Percentiles rank a stretch among this genome's conserved stretches.
phyloP scores from a whole-genome alignment of 2,329 filamentous ascomycete genomes.

The Neofusicoccum ribis region DNA sequence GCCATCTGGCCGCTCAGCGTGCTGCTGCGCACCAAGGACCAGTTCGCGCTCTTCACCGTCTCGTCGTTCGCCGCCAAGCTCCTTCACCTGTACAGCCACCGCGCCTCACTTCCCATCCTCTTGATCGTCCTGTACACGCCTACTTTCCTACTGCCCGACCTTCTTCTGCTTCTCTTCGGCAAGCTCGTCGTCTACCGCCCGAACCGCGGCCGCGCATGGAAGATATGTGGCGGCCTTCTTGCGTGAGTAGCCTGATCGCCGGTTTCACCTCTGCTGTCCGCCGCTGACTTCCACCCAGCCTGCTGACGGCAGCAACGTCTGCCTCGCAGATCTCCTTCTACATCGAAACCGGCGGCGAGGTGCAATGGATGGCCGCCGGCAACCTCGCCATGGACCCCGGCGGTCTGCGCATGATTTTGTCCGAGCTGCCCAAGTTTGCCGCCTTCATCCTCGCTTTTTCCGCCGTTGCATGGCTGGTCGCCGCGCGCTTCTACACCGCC shows the following conservation, averaged over 20 bases:
- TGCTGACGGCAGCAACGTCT: constrained; percentile 34
- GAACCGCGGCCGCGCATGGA: constrained; percentile 10
- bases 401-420: constrained; percentile 40
- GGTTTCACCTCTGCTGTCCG: background rate
- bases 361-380: constrained; percentile 39
- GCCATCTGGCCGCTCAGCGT: constrained; percentile 12
- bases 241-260: constrained; percentile 27
- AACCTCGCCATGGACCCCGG: constrained; percentile 39
- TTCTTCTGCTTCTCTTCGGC: constrained; percentile 32
- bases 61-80: constrained; percentile 36
- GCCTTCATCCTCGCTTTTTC: constrained; percentile 30
- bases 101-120: constrained; percentile 33
- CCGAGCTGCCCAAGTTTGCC: constrained; percentile 33
- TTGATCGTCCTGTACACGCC: constrained; percentile 40
- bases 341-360: constrained; percentile 42
- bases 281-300: constrained; percentile 23
- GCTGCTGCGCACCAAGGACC: constrained; percentile 15
- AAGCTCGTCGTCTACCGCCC: constrained; percentile 32
- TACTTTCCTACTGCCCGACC: constrained; percentile 39
- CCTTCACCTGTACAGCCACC: constrained; percentile 36
- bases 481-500: constrained; percentile 31
- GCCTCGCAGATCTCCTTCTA: constrained; percentile 42
- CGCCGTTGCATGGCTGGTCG: constrained; percentile 30
- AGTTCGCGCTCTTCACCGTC: constrained; percentile 34
- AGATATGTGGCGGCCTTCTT: constrained; percentile 29